A percentile compares a stretch with the other conserved stretches of the same genome.
These are phyloP conservation scores for Thalassiosira exigua DNA, from an alignment of 352 stramenopile species.

Conservation along the genomic window DNA sequence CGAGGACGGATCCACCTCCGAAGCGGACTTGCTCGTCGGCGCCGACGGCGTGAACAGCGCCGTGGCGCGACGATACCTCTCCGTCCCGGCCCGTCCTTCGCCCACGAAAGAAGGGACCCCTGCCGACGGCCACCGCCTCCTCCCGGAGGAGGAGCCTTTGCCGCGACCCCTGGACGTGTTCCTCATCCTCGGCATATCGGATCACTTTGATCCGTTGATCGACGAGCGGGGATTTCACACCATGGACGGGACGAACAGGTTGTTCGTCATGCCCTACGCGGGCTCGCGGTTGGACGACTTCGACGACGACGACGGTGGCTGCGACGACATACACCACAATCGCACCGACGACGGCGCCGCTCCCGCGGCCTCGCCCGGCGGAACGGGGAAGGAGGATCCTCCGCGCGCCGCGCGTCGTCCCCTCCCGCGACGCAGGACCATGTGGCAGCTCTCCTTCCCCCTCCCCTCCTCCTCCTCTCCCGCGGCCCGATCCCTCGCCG, in stretches of 20 bases:
- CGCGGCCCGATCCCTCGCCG: no score
- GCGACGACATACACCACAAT: not conserved
- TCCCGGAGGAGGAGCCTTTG: not conserved
- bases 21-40: conserved; percentile 80
- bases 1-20: conserved; percentile 59
- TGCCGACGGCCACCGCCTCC: not conserved
- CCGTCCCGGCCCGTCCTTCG: conserved; percentile 14
- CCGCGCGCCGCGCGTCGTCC: no score
- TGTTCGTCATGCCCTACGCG: conserved; percentile 85
- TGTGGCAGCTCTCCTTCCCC: conserved; percentile 79
- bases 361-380: no score
- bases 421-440: conserved; percentile 50
- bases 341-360: no score
- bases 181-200: conserved; percentile 79
- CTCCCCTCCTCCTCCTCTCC: no score
- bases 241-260: conserved; percentile 68
- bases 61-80: conserved; percentile 64
- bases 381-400: not conserved
- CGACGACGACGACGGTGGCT: not conserved
- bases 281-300: conserved; percentile 55
- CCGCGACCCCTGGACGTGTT: conserved; percentile 69
- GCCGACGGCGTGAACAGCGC: conserved; percentile 82
- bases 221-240: conserved; percentile 84
- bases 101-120: conserved; percentile 1
- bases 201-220: conserved; percentile 74